Evolutionary conservation across 345 rosid species (phyloP).

Genomic region (Toxicodendron radicans): DNA sequence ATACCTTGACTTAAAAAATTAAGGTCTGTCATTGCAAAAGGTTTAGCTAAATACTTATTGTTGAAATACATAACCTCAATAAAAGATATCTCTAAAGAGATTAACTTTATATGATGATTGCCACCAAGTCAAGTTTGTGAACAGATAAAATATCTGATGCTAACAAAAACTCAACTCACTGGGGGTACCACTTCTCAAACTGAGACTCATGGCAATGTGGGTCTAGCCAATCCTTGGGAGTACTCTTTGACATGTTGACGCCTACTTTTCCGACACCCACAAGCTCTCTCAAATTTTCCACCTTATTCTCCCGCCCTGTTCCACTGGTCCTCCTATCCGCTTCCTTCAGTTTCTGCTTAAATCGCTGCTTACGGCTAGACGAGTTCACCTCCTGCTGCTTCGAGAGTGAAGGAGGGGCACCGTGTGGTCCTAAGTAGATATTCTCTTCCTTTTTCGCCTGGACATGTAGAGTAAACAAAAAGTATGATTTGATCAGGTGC

Average conservation of each 20-base stretch:
- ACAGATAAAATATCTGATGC: slow-evolving; percentile 13
- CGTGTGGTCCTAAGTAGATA: slow-evolving; percentile 92
- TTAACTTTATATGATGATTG: slow-evolving; percentile 4
- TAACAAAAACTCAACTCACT: slow-evolving; percentile 29
- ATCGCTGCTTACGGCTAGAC: slow-evolving; percentile 69
- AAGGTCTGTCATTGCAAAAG: background rate
- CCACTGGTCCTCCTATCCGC: slow-evolving; percentile 66
- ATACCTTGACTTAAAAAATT: background rate
- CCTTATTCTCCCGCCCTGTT: slow-evolving; percentile 82
- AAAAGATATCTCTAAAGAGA: slow-evolving; percentile 20
- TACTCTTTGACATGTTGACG: slow-evolving; percentile 49
- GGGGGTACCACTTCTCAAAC: slow-evolving; percentile 62
- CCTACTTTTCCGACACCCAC: slow-evolving; percentile 51
- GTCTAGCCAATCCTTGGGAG: slow-evolving; percentile 81
- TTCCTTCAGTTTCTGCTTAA: slow-evolving; percentile 85
- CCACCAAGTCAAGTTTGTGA: slow-evolving; percentile 3
- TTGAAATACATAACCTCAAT: slow-evolving; percentile 26
- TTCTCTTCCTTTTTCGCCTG: slow-evolving; percentile 63
- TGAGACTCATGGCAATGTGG: slow-evolving; percentile 90
- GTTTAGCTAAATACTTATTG: slow-evolving; percentile 20
- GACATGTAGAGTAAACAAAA: slow-evolving; percentile 1
- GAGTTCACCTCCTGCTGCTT: slow-evolving; percentile 60
- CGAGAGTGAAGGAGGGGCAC: slow-evolving; percentile 78
- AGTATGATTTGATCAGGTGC: background rate
- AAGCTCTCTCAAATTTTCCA: slow-evolving; percentile 74